These are phyloP conservation scores for Nicotiana sylvestris DNA, from an alignment of 257 asterid species.

Conservation along the genomic window DNA sequence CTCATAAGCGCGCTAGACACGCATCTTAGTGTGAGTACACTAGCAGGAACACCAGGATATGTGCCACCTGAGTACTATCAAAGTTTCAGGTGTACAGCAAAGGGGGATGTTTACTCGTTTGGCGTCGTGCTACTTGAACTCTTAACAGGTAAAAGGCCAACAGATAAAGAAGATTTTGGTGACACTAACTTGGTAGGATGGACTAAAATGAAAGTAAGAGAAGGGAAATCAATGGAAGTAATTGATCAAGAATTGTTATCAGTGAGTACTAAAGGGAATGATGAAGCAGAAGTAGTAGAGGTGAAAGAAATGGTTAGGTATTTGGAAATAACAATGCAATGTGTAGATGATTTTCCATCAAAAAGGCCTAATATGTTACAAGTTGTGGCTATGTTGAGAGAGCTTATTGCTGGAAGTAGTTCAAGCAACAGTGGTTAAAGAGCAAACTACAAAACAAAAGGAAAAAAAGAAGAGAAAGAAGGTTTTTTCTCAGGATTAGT, in stretches of 20 bases:
- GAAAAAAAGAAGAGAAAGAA: neutral
- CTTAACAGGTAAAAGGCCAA: constrained; percentile 80
- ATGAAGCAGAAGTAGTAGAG: constrained; percentile 64
- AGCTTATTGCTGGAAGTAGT: constrained; percentile 46
- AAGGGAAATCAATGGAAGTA: constrained; percentile 86
- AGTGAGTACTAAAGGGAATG: constrained; percentile 38
- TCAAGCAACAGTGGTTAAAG: constrained; percentile 50
- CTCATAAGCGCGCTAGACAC: constrained; percentile 89
- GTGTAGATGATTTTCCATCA: constrained; percentile 93
- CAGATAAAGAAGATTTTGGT: constrained; percentile 93
- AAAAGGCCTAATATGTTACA: constrained; percentile 89
- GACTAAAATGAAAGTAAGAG: constrained; percentile 90
- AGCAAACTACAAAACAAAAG: neutral
- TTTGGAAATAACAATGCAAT: constrained; percentile 68
- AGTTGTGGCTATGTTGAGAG: constrained; percentile 90
- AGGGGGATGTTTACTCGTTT: constrained; percentile 85
- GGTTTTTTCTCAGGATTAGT: neutral
- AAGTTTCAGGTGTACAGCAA: constrained; percentile 92
- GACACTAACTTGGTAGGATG: constrained; percentile 93
- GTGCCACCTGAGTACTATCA: constrained; percentile 97
- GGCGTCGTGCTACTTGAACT: constrained; percentile 84
- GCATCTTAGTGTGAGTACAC: constrained; percentile 78
- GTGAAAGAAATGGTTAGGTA: constrained; percentile 90
- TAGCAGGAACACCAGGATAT: constrained; percentile 94
- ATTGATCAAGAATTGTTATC: constrained; percentile 50